phyloP scores from a whole-genome alignment of 1,284 basidiomycete genomes.

The Leccinum griseonigrum region DNA sequence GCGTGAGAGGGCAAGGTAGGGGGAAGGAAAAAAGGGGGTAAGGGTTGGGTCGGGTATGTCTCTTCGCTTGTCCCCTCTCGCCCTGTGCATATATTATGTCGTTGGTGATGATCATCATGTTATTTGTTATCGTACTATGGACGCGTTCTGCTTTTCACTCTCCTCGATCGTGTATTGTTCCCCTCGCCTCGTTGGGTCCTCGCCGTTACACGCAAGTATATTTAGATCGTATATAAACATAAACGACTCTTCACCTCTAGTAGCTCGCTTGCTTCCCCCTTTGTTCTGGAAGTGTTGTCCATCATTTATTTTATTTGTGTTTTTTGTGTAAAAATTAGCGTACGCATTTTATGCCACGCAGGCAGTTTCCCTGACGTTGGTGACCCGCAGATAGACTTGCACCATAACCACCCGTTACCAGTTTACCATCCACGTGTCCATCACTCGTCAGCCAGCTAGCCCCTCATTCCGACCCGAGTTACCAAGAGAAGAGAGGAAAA shows the following conservation, averaged over 20 bases:
- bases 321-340: neutral
- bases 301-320: conserved; percentile 2
- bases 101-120: conserved; percentile 1
- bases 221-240: conserved; percentile 21
- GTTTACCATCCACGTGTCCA: neutral
- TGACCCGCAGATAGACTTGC: neutral
- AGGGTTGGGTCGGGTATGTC: neutral
- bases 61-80: neutral
- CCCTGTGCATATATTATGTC: conserved; percentile 1
- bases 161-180: conserved; percentile 12
- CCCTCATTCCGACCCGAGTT: neutral
- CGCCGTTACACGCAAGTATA: conserved; percentile 12
- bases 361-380: neutral
- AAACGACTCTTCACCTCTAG: neutral
- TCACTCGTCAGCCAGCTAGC: neutral
- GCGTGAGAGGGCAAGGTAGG: neutral
- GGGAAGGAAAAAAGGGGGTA: neutral
- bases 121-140: conserved; percentile 11
- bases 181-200: neutral
- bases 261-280: conserved; percentile 9
- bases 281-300: neutral
- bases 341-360: neutral
- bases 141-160: neutral
- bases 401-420: neutral
- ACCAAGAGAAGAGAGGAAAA: neutral